phyloP scores from a whole-genome alignment of 768 basidiomycete species.

The Pleurotus sapidus region DNA sequence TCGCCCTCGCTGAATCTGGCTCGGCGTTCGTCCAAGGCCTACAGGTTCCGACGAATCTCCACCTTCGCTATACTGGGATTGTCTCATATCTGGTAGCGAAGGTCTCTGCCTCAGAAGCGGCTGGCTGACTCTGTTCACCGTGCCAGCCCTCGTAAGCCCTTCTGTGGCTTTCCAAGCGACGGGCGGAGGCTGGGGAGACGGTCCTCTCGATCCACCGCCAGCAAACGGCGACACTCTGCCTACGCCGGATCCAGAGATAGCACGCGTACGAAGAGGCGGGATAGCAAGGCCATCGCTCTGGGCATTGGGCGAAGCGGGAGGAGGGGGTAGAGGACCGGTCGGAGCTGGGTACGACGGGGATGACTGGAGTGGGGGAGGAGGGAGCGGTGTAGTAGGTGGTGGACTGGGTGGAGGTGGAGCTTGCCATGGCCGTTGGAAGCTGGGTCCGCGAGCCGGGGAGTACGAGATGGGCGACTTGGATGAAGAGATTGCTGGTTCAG shows the following conservation, averaged over 20 bases:
- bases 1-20: conserved; percentile 38
- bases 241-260: not conserved
- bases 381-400: conserved; percentile 43
- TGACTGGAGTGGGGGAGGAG: conserved; percentile 26
- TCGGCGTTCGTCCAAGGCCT: conserved; percentile 6
- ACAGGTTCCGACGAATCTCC: not conserved
- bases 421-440: not conserved
- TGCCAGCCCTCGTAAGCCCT: not conserved
- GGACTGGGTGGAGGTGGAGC: conserved; percentile 44
- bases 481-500: not conserved
- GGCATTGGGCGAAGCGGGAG: not conserved
- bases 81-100: not conserved
- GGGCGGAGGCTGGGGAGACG: not conserved
- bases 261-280: not conserved
- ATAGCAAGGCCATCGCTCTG: not conserved
- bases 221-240: not conserved
- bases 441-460: conserved; percentile 2
- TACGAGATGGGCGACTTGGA: not conserved
- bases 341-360: conserved; percentile 3
- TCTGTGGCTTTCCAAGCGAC: not conserved
- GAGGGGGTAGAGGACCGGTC: not conserved
- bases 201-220: not conserved
- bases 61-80: not conserved
- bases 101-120: conserved; percentile 7
- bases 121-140: conserved; percentile 2